Evolutionary conservation across 2,329 filamentous ascomycete genomes (phyloP).

Genomic region (Pseudonectria buxi): DNA sequence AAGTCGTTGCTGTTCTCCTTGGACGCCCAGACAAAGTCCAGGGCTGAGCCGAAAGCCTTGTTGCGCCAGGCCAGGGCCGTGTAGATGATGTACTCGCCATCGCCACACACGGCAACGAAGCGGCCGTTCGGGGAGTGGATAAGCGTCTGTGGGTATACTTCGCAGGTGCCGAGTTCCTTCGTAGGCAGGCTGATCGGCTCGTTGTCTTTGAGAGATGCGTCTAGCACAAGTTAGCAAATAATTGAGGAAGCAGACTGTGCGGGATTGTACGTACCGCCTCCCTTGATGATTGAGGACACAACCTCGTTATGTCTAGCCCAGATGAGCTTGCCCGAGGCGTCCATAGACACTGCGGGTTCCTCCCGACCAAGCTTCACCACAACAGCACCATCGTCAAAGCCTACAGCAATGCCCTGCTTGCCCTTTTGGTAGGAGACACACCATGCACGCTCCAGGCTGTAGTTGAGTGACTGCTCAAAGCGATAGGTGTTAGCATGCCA

Average conservation of each 20-base stretch:
- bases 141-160: constrained; percentile 92
- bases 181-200: constrained; percentile 78
- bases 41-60: constrained; percentile 89
- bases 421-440: constrained; percentile 94
- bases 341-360: constrained; percentile 97
- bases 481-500: constrained; percentile 98
- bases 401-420: constrained; percentile 88
- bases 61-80: constrained; percentile 94
- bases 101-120: constrained; percentile 75
- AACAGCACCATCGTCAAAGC: constrained; percentile 95
- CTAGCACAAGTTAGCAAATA: constrained; percentile 35
- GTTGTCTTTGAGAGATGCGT: constrained; percentile 79
- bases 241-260: background rate
- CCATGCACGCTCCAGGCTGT: constrained; percentile 93
- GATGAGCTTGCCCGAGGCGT: constrained; percentile 88
- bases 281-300: constrained; percentile 90
- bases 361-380: constrained; percentile 97
- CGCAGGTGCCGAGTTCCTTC: constrained; percentile 92
- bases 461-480: constrained; percentile 91
- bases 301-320: constrained; percentile 96
- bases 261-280: constrained; percentile 48
- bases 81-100: constrained; percentile 98
- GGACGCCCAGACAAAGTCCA: constrained; percentile 95
- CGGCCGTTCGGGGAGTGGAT: constrained; percentile 93
- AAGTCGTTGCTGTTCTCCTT: constrained; percentile 99